These are phyloP conservation scores for Isoetes taiwanensis DNA, from an alignment of 75 land plant genomes.

Conservation along the genomic window DNA sequence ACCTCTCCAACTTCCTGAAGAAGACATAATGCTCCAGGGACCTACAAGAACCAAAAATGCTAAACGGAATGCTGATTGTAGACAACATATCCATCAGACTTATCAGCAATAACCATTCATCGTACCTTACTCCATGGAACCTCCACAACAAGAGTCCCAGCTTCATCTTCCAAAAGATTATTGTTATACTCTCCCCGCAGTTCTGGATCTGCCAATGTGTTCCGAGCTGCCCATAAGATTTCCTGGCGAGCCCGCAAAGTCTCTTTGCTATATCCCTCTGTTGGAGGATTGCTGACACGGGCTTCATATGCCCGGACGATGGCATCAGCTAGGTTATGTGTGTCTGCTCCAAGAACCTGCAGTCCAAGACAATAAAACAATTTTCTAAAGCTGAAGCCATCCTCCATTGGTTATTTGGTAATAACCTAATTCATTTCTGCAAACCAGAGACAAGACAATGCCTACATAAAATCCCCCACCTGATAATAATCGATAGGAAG, in stretches of 20 bases:
- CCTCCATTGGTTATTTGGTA: neutral
- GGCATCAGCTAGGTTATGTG: slow-evolving; percentile 66
- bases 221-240: slow-evolving; percentile 72
- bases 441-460: neutral
- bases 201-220: slow-evolving; percentile 46
- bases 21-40: slow-evolving; percentile 77
- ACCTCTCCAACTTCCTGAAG: slow-evolving; percentile 78
- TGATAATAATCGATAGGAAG: slow-evolving; percentile 76
- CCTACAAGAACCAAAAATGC: slow-evolving; percentile 25
- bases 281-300: slow-evolving; percentile 53
- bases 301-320: slow-evolving; percentile 66
- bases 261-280: slow-evolving; percentile 61
- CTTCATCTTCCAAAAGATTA: slow-evolving; percentile 49
- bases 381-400: neutral
- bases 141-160: slow-evolving; percentile 48
- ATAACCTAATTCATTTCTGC: neutral
- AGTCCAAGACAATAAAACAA: neutral
- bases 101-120: too few relatives aligned
- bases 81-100: neutral
- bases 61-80: neutral
- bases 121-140: slow-evolving; percentile 84
- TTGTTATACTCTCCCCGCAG: slow-evolving; percentile 57
- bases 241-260: slow-evolving; percentile 58
- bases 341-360: slow-evolving; percentile 73
- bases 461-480: slow-evolving; percentile 13